Evolutionary conservation across 768 basidiomycete genomes (phyloP).

Genomic region (Boletus vinaceobasis): DNA sequence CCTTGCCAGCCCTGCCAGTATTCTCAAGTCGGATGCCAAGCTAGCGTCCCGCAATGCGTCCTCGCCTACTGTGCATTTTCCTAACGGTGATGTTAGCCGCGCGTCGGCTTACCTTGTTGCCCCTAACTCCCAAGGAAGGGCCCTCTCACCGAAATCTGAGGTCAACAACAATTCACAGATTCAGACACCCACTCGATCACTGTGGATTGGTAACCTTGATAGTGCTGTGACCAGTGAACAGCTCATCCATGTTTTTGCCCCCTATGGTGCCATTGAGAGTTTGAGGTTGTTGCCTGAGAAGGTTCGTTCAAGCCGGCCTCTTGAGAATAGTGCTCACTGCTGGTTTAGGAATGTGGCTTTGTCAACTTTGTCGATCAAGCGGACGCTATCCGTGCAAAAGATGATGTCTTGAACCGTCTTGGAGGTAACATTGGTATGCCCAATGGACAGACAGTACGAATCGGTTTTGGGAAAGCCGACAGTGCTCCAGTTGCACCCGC

Average conservation of each 20-base stretch:
- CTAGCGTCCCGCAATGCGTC: slow-evolving; percentile 41
- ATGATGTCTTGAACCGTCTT: slow-evolving; percentile 93
- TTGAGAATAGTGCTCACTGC: slow-evolving; percentile 16
- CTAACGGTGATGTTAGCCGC: slow-evolving; percentile 57
- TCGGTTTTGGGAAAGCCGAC: slow-evolving; percentile 97
- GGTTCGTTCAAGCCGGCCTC: slow-evolving; percentile 41
- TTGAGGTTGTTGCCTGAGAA: slow-evolving; percentile 94
- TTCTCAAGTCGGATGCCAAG: slow-evolving; percentile 60
- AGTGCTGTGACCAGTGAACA: slow-evolving; percentile 92
- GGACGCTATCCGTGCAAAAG: slow-evolving; percentile 96
- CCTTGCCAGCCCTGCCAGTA: slow-evolving; percentile 37
- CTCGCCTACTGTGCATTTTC: slow-evolving; percentile 64
- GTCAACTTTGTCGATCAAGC: slow-evolving; percentile 96
- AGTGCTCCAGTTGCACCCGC: slow-evolving; percentile 91
- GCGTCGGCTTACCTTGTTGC: slow-evolving; percentile 67
- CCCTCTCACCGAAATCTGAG: slow-evolving; percentile 83
- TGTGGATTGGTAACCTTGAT: slow-evolving; percentile 99
- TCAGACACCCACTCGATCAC: slow-evolving; percentile 90
- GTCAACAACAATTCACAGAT: slow-evolving; percentile 60
- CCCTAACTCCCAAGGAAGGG: slow-evolving; percentile 64
- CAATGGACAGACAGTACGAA: slow-evolving; percentile 93
- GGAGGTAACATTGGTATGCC: slow-evolving; percentile 94
- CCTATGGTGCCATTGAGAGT: slow-evolving; percentile 96
- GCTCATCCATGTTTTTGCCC: slow-evolving; percentile 91
- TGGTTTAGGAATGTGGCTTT: slow-evolving; percentile 88